phyloP scores from a whole-genome alignment of 2,329 filamentous ascomycete genomes.

The Triangularia verruculosa region DNA sequence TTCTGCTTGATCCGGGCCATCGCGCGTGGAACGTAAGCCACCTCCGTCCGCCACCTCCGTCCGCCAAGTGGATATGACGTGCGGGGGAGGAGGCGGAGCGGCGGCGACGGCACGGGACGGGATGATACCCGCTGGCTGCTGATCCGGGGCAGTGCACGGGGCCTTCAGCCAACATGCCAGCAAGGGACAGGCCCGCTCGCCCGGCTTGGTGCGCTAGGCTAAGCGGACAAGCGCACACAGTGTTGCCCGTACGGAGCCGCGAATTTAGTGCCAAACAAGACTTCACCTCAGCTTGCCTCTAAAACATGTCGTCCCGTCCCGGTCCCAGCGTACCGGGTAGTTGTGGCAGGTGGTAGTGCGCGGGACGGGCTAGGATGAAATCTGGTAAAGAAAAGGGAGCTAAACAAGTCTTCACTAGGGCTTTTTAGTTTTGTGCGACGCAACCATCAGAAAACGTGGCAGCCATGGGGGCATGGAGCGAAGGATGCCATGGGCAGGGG shows the following conservation, averaged over 20 bases:
- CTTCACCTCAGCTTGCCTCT: neutral
- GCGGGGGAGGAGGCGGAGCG: neutral
- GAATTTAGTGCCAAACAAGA: neutral
- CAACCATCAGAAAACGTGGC: conserved; percentile 10
- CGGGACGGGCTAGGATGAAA: neutral
- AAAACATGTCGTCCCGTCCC: neutral
- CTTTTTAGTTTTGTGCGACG: conserved; percentile 11
- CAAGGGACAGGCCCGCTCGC: neutral
- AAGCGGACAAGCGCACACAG: neutral
- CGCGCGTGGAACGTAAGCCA: neutral
- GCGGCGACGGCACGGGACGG: neutral
- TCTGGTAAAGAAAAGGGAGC: neutral
- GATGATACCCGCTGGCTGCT: neutral
- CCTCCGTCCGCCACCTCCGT: too few species aligned
- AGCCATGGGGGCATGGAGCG: neutral
- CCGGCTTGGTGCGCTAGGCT: neutral
- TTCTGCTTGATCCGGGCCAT: neutral
- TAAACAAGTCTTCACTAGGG: neutral
- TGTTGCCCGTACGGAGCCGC: neutral
- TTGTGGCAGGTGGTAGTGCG: neutral
- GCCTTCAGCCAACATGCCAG: neutral
- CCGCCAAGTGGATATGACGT: neutral
- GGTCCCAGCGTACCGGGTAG: conserved; percentile 1
- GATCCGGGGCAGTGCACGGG: neutral
- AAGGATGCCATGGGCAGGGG: neutral